Evolutionary conservation across 345 rosid genomes (phyloP).

Genomic region (Eucalyptus cloeziana): DNA sequence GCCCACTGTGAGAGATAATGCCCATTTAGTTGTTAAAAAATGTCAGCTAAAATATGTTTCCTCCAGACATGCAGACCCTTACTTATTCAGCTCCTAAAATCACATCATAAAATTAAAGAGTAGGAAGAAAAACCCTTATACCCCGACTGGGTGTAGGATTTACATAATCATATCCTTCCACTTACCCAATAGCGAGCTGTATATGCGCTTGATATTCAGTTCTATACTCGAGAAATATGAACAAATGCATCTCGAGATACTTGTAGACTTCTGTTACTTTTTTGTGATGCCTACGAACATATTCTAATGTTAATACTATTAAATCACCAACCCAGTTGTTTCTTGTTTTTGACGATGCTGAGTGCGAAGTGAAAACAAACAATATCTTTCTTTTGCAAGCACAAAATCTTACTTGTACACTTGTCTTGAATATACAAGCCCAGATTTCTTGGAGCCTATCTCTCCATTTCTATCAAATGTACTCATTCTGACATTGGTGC

Average conservation of each 20-base stretch:
- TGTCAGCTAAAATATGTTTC: not conserved
- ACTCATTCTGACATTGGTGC: not conserved
- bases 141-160: not conserved
- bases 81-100: not conserved
- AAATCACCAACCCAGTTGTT: not conserved
- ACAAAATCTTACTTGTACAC: not conserved
- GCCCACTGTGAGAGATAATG: not conserved
- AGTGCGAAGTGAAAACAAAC: not conserved
- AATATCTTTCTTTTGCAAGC: not conserved
- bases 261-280: not conserved
- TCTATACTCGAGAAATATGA: not conserved
- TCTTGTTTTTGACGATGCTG: not conserved
- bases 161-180: not conserved
- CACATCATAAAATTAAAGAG: not conserved
- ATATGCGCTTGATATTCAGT: not conserved
- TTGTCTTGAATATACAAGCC: not conserved
- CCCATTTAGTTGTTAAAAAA: not conserved
- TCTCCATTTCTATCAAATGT: not conserved
- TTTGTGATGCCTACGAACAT: not conserved
- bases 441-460: not conserved
- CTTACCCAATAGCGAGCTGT: not conserved
- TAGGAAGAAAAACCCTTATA: not conserved
- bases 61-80: not conserved
- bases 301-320: not conserved
- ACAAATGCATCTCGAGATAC: not conserved